Evolutionary conservation across 352 stramenopile genomes (phyloP), one percentile per base, ranked within the genome.

Genomic region (Thalassiosira mediterranea): DNA sequence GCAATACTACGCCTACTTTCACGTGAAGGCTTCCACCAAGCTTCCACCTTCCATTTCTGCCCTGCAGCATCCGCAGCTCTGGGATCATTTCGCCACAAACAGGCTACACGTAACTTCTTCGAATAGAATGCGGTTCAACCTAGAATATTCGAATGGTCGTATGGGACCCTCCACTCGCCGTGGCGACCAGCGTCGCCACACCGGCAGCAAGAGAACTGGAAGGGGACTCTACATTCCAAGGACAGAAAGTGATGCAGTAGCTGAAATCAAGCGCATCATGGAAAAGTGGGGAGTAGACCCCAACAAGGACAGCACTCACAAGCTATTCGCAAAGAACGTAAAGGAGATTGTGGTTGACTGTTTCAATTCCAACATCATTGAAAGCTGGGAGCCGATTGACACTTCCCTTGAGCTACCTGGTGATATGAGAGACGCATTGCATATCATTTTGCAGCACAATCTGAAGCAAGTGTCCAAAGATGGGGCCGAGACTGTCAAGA

Each of bases 381-480:
- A 52, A 26, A 25, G 34, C 2, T 72, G 63, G 63, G 26, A 64
- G 2, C 49, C 32, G 1, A 47, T 72, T 25, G 23, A 72, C 54
- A 63, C 44, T 4, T 57, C 49, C n/a, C 15, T 64, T 46, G 15
- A 13, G 1, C n/a, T 63, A 13, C 51, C 49, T 15, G 31, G 17
- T 29, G 32, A 53, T 19, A 23, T 46, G 38, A 25, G 21, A 11
- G 63, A 54, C 3, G 38, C 63, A 46, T 25, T 72, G 25, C 28
- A 49, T 34, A 23, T 72, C 11, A 53, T 62, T 19, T 46, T 72
- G 34, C 4, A 56, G 13, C 48, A 72, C 54, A 64, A 34, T 10
- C 7, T 72, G 21, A 46, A 44, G 19, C 63, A 72, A 62, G 63
- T 56, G 1, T 63, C 51, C 1, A 72, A 63, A 47, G 51, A 53